Conservation (phyloP, 176 grass and related monocot genomes). For the Elymus sibiricus region DNA sequence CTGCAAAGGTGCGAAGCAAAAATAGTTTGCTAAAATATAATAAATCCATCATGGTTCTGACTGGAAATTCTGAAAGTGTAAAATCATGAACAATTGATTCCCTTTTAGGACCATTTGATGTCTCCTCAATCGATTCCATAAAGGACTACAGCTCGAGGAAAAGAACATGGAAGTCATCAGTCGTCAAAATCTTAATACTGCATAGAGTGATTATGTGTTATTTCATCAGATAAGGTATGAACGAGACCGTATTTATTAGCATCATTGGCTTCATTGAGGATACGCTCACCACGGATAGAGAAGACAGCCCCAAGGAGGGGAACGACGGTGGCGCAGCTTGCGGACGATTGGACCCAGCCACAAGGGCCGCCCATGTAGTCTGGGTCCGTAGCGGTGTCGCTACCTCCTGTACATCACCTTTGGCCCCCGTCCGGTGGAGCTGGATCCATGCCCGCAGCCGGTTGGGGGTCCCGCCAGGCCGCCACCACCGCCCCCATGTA, state of each 20-base stretch:
- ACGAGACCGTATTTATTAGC: neutral
- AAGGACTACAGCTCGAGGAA: neutral
- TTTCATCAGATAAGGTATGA: neutral
- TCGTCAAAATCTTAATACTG: neutral
- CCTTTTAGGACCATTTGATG: neutral
- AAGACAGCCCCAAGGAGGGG: no score
- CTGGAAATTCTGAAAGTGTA: neutral
- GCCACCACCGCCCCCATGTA: no score
- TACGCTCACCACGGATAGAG: no score
- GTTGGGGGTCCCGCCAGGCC: no score
- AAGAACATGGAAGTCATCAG: neutral
- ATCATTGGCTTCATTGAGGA: neutral
- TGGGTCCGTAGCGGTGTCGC: no score
- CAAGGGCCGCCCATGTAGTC: neutral
- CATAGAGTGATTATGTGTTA: neutral
- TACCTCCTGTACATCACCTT: no score
- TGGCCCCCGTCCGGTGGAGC: no score
- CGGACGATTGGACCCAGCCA: no score
- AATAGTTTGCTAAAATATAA: neutral
- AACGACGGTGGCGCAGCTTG: no score
- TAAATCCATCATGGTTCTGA: neutral
- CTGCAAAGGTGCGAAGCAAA: conserved; percentile 32
- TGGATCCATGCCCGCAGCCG: no score
- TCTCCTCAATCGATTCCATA: neutral
- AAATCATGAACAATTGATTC: neutral